Evolutionary conservation across 345 rosid species (phyloP), one percentile per base, ranked within the genome.

Genomic region (Salix brachista): DNA sequence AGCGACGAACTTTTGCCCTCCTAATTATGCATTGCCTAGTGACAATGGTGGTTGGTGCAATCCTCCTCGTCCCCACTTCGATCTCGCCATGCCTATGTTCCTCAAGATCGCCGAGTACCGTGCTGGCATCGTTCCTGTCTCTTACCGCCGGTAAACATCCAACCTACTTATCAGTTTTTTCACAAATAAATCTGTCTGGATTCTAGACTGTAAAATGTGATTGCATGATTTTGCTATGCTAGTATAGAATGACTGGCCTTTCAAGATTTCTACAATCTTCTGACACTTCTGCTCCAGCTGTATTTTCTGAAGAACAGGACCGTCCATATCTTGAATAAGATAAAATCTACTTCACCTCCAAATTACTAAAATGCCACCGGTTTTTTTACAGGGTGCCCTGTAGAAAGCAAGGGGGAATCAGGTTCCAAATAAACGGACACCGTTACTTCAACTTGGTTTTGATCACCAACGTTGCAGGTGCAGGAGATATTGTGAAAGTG

Each of bases 31-130:
- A 71, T 82, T 44, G 12, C 82, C 93, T 2, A 87, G 72, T 60
- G 94, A 92, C 84, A 82, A 92, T 81, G 97, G 97, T 12, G 97
- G 97, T 4, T 92, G 97, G 94, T 92, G 97, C 79, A 92, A 92
- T 75, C 97, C 97, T 23, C 97, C 97, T 50, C 91, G 94, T 25
- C 77, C 90, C 4, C 93, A 90, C 61, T 90, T 90, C 79, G 93
- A 90, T 78, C 93, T 90, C 25, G 88, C 93, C 74, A 88, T 88
- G 93, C 93, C 93, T 60, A 87, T 88, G 89, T 88, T 90, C 85
- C 90, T 90, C 77, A 90, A 85, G 80, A 87, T 90, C 30, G 93
- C 93, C 14, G 87, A 88, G 84, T 90, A 85, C 80, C 83, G 87
- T 1, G 91, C 93, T 17, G 93, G 93, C n/a, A 90, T 90, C 21